phyloP scores from a whole-genome alignment of 2,329 filamentous ascomycete genomes.

The Aspergillus caelatus region DNA sequence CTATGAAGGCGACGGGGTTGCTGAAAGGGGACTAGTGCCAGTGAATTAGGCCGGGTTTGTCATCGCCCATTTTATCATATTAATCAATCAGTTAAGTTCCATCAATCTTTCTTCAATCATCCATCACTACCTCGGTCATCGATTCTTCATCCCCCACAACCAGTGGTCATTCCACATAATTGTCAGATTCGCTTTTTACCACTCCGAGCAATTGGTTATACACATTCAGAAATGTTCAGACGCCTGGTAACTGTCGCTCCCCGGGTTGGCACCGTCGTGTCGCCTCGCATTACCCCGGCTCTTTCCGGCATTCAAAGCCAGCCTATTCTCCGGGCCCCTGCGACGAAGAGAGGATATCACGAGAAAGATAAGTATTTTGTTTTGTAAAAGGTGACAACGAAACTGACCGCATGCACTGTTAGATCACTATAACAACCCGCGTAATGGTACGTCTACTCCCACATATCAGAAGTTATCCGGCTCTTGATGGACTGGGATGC shows the following conservation, averaged over 20 bases:
- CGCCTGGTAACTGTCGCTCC: conserved; percentile 58
- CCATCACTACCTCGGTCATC: conserved; percentile 4
- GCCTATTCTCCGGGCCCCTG: conserved; percentile 43
- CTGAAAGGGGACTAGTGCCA: background rate
- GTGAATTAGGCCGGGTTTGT: conserved; percentile 1
- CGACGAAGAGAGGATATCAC: conserved; percentile 57
- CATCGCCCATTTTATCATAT: conserved; percentile 8
- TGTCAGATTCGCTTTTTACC: conserved; percentile 13
- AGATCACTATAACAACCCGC: conserved; percentile 79
- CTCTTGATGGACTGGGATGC: background rate
- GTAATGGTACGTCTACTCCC: conserved; percentile 56
- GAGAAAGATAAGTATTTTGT: conserved; percentile 62
- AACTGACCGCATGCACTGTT: conserved; percentile 54
- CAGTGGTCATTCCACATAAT: conserved; percentile 15
- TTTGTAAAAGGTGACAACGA: conserved; percentile 2
- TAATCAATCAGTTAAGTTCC: conserved; percentile 19
- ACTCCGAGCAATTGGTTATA: background rate
- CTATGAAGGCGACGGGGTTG: conserved; percentile 15
- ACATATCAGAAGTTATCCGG: background rate
- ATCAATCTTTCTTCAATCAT: conserved; percentile 15
- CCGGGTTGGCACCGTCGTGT: conserved; percentile 54
- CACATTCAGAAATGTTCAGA: conserved; percentile 54
- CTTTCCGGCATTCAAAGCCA: conserved; percentile 46
- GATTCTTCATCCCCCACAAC: conserved; percentile 13
- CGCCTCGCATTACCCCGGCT: conserved; percentile 53